These are phyloP conservation scores for Xylariaceae sp. DNA, from an alignment of 2,329 filamentous ascomycete genomes.

Conservation along the genomic window DNA sequence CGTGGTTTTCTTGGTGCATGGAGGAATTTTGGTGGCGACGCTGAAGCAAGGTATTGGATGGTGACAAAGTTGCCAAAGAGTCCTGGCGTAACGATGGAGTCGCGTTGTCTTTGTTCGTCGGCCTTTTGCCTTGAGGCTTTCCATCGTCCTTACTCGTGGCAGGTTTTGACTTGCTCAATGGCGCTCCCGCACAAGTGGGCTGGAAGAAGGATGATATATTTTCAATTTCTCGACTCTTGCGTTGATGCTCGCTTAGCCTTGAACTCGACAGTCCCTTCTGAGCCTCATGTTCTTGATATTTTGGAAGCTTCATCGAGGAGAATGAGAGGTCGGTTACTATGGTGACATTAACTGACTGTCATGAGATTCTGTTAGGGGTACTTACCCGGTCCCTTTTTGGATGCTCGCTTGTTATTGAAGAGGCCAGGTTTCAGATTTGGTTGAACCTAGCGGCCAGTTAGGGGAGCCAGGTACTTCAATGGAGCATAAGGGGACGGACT, in stretches of 20 bases:
- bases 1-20: neutral
- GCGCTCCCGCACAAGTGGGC: slow-evolving; percentile 13
- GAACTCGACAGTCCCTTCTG: slow-evolving; percentile 25
- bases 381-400: slow-evolving; percentile 36
- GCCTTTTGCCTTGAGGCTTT: neutral
- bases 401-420: slow-evolving; percentile 41
- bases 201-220: slow-evolving; percentile 37
- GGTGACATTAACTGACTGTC: slow-evolving; percentile 1
- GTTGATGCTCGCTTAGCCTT: slow-evolving; percentile 24
- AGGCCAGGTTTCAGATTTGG: slow-evolving; percentile 36
- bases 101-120: neutral
- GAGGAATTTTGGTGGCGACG: neutral
- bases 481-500: slow-evolving; percentile 33
- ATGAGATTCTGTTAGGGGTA: slow-evolving; percentile 2
- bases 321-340: slow-evolving; percentile 50
- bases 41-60: neutral
- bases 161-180: slow-evolving; percentile 5
- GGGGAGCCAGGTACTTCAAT: neutral
- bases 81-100: neutral
- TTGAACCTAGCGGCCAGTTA: slow-evolving; percentile 25
- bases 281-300: slow-evolving; percentile 22
- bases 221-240: slow-evolving; percentile 33
- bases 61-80: slow-evolving; percentile 10
- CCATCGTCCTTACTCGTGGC: slow-evolving; percentile 2
- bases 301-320: slow-evolving; percentile 46